Conservation (phyloP, 805 yeast species). For the Pichia insulana region DNA sequence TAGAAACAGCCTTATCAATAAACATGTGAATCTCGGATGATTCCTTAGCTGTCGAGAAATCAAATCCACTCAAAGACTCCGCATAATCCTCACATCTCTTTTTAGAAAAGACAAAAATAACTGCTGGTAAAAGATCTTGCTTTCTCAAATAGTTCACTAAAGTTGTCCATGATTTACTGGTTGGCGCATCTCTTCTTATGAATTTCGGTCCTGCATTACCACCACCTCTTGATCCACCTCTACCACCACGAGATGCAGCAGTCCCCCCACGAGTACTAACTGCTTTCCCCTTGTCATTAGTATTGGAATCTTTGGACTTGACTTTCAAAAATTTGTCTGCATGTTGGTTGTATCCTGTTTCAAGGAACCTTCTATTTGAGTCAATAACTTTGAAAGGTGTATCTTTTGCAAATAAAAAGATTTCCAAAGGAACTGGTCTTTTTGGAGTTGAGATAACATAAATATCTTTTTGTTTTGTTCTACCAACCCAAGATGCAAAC, state of each 20-base stretch:
- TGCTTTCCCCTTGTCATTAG: background rate
- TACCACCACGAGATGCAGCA: slow-evolving; percentile 24
- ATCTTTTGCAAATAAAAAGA: slow-evolving; percentile 75
- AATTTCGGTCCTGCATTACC: slow-evolving; percentile 27
- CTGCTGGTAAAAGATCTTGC: slow-evolving; percentile 78
- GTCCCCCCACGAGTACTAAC: slow-evolving; percentile 19
- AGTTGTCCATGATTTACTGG: slow-evolving; percentile 68
- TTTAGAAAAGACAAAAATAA: slow-evolving; percentile 86
- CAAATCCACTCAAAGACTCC: slow-evolving; percentile 59
- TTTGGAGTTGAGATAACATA: slow-evolving; percentile 94
- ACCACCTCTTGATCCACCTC: slow-evolving; percentile 24
- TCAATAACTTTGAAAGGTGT: slow-evolving; percentile 66
- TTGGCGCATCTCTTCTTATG: slow-evolving; percentile 56
- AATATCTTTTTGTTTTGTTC: slow-evolving; percentile 92
- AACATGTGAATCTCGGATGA: slow-evolving; percentile 90
- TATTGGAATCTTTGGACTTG: slow-evolving; percentile 23
- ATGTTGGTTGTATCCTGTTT: slow-evolving; percentile 54
- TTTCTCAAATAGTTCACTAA: slow-evolving; percentile 62
- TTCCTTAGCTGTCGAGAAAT: slow-evolving; percentile 78
- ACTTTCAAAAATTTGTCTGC: slow-evolving; percentile 41
- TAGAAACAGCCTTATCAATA: slow-evolving; percentile 77
- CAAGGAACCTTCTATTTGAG: slow-evolving; percentile 61
- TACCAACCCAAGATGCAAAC: slow-evolving; percentile 97
- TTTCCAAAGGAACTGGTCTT: slow-evolving; percentile 93
- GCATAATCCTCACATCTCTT: slow-evolving; percentile 93